Conservation (phyloP, 306 rosid species). For the Cicer arietinum region DNA sequence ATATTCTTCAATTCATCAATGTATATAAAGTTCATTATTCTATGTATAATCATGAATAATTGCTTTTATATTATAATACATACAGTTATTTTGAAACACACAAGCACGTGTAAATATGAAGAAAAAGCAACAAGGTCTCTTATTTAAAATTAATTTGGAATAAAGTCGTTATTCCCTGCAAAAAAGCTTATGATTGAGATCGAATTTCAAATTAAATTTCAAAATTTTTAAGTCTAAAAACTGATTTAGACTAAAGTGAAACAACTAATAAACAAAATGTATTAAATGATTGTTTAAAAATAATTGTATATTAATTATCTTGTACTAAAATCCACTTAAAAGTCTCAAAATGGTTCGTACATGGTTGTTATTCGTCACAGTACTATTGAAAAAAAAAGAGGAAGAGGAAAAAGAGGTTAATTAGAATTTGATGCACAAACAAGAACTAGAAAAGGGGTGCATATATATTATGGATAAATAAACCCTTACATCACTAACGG, state of each 20-base stretch:
- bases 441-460: too few relatives aligned
- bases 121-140: constrained; percentile 11
- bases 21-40: constrained; percentile 3
- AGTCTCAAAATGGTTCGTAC: constrained; percentile 14
- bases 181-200: constrained; percentile 40
- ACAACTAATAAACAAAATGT: background rate
- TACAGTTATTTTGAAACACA: background rate
- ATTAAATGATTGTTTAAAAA: background rate
- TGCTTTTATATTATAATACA: too few relatives aligned
- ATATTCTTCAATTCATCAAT: constrained; percentile 19
- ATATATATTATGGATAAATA: background rate
- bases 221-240: background rate
- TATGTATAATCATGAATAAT: constrained; percentile 18
- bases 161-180: constrained; percentile 47
- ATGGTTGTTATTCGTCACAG: constrained; percentile 9
- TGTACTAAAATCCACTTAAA: background rate
- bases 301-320: constrained; percentile 24
- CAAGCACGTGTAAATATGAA: constrained; percentile 34
- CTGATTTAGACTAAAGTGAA: background rate
- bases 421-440: background rate
- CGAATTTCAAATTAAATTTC: constrained; percentile 11
- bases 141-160: constrained; percentile 37
- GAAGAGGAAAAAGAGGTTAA: background rate
- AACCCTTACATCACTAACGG: background rate
- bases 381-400: constrained; percentile 29